phyloP scores from a whole-genome alignment of 2,329 filamentous ascomycete genomes.

The Cladophialophora carrionii region DNA sequence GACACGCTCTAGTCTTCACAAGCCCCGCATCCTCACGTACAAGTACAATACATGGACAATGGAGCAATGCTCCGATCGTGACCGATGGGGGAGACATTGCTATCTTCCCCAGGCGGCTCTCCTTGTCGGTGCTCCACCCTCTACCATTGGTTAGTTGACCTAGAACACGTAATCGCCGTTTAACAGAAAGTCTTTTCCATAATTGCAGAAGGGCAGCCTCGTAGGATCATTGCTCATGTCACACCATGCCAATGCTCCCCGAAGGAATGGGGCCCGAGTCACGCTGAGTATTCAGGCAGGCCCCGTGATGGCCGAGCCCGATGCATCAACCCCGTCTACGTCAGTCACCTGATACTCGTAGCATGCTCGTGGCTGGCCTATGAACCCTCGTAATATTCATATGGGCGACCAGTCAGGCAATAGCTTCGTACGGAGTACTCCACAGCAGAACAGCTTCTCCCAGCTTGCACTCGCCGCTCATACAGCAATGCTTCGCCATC shows the following conservation, averaged over 20 bases:
- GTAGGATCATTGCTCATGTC: neutral
- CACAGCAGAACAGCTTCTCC: neutral
- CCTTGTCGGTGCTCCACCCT: neutral
- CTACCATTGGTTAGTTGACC: neutral
- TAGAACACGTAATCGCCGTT: neutral
- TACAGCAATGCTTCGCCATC: constrained; percentile 15
- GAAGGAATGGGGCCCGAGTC: neutral
- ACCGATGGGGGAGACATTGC: neutral
- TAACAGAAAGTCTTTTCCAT: neutral
- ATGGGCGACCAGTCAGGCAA: neutral
- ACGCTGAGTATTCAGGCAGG: neutral
- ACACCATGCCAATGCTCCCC: neutral
- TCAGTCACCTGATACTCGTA: neutral
- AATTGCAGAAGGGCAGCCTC: neutral
- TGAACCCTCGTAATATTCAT: constrained; percentile 3
- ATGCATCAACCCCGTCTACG: neutral
- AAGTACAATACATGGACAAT: neutral
- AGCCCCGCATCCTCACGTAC: neutral
- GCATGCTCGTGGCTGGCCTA: neutral
- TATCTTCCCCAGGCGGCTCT: neutral
- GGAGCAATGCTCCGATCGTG: neutral
- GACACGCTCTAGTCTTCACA: neutral
- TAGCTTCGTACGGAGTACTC: neutral
- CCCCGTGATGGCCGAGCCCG: neutral
- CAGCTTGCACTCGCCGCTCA: neutral